Percentiles rank a stretch among this genome's conserved stretches.
These are phyloP conservation scores for Fusarium cyanostomum DNA, from an alignment of 2,329 filamentous ascomycete species.

Conservation along the genomic window DNA sequence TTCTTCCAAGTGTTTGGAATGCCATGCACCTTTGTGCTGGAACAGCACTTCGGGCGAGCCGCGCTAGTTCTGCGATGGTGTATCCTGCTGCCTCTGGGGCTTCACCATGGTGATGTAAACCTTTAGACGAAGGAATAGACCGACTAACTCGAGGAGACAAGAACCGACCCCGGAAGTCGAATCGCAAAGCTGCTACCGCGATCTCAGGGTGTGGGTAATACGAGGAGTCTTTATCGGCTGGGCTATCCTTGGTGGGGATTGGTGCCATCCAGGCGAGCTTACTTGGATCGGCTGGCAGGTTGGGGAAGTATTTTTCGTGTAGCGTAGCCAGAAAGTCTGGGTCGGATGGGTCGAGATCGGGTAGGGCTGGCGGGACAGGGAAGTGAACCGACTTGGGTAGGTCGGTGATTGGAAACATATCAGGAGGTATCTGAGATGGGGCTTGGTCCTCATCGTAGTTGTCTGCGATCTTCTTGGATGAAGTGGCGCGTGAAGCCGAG, in stretches of 20 bases:
- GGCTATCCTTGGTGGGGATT: slow-evolving; percentile 69
- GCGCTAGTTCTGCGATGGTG: slow-evolving; percentile 85
- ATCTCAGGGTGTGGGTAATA: slow-evolving; percentile 84
- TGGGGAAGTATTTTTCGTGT: slow-evolving; percentile 93
- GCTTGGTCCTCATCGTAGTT: slow-evolving; percentile 55
- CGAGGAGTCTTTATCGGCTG: slow-evolving; percentile 74
- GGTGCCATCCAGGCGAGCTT: slow-evolving; percentile 92
- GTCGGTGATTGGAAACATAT: slow-evolving; percentile 56
- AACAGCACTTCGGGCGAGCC: slow-evolving; percentile 81
- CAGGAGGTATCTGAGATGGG: slow-evolving; percentile 52
- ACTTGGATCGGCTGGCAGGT: slow-evolving; percentile 83
- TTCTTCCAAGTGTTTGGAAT: slow-evolving; percentile 87
- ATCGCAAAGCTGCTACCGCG: slow-evolving; percentile 81
- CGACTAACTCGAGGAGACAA: slow-evolving; percentile 80
- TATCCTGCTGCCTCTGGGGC: slow-evolving; percentile 95
- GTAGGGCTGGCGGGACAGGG: slow-evolving; percentile 62
- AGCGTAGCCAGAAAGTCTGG: slow-evolving; percentile 85
- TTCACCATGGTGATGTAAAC: slow-evolving; percentile 92
- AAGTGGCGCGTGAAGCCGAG: neutral
- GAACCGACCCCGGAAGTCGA: slow-evolving; percentile 85
- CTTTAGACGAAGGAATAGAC: slow-evolving; percentile 77
- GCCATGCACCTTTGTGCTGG: slow-evolving; percentile 90
- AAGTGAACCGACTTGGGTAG: slow-evolving; percentile 66
- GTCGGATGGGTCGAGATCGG: slow-evolving; percentile 84
- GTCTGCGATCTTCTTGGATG: slow-evolving; percentile 42